Conservation (phyloP, 805 yeast genomes). For the Suhomyces prunicola region DNA sequence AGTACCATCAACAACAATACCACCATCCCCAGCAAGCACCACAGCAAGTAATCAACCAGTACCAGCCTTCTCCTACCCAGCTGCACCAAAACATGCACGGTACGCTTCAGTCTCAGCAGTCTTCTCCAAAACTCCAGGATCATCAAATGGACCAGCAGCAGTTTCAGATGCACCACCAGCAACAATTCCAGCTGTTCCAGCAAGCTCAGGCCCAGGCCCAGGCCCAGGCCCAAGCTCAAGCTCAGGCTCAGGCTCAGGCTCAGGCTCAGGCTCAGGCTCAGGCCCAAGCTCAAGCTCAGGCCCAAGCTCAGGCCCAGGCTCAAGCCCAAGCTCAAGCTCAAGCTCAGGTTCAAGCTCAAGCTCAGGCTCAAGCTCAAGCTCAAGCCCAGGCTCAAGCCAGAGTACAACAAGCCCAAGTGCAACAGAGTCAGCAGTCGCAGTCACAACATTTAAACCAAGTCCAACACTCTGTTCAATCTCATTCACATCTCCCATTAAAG, state of each 20-base stretch:
- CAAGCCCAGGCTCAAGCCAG: conserved; percentile 6
- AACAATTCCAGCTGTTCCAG: conserved; percentile 7
- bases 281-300: conserved; percentile 5
- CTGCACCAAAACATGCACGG: conserved; percentile 10
- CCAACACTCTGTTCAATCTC: conserved; percentile 3
- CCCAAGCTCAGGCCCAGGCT: conserved; percentile 12
- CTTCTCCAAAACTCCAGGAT: conserved; percentile 11
- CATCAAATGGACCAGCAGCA: conserved; percentile 11
- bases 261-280: conserved; percentile 3
- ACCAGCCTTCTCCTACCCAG: conserved; percentile 13
- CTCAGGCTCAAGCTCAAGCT: conserved; percentile 3
- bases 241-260: background rate
- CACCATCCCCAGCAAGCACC: conserved; percentile 6
- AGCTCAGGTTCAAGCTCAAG: conserved; percentile 7
- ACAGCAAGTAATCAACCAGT: conserved; percentile 13
- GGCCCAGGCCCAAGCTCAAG: conserved; percentile 13
- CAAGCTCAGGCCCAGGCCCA: conserved; percentile 16
- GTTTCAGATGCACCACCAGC: conserved; percentile 7
- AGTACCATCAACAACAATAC: conserved; percentile 16
- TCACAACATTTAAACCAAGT: conserved; percentile 3
- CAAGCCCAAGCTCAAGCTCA: conserved; percentile 20
- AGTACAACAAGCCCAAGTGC: conserved; percentile 11
- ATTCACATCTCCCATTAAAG: conserved; percentile 1
- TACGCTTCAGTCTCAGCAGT: conserved; percentile 11
- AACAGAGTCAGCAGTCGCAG: conserved; percentile 15